Evolutionary conservation across 2,329 filamentous ascomycete species (phyloP), one percentile per base, ranked within the genome.

Genomic region (Periconia sp.): DNA sequence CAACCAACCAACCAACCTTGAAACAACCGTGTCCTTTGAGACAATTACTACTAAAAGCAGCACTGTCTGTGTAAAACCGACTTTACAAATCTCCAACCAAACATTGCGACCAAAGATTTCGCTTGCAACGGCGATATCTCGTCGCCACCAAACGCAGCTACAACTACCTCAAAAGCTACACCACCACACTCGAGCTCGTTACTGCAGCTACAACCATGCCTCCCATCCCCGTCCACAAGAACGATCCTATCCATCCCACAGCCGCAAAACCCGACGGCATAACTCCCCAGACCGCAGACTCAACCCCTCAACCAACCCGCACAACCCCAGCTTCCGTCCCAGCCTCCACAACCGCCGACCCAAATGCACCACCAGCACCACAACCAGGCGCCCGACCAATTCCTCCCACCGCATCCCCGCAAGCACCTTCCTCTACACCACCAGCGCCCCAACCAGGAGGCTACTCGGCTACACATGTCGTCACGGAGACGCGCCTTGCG

Each of bases 181-280:
- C 6, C 25, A 17, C 37, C 21, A 25, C 41, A 36, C 29, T 44
- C 38, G 9, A 36, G 40, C 23, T 38, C 33, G 35, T 37, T n/a
- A n/a, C n/a, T n/a, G n/a, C n/a, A n/a, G n/a, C n/a, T n/a, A n/a
- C 44, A 70, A 28, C 9, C 10, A 78, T 78, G 75, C 72, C 74
- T 10, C 74, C 73, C 10, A 71, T 78, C 31, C 72, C 66, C 30
- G 66, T 76, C 41, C 73, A 77, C 66, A 71, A 72, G 42, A 65
- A 77, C 50, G 69, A 69, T 17, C 75, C 75, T 38, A 77, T 78
- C 50, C 63, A 63, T 10, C 65, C 74, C 4, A 49, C 46, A 16
- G 55, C 56, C 31, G 57, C 59, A 45, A 74, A 73, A 59, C 52
- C 61, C 43, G 48, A 54, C 29, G 70, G 64, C 23, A 44, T 64